Conservation (phyloP, 1,284 basidiomycete genomes). For the Hymenochaete sp. region DNA sequence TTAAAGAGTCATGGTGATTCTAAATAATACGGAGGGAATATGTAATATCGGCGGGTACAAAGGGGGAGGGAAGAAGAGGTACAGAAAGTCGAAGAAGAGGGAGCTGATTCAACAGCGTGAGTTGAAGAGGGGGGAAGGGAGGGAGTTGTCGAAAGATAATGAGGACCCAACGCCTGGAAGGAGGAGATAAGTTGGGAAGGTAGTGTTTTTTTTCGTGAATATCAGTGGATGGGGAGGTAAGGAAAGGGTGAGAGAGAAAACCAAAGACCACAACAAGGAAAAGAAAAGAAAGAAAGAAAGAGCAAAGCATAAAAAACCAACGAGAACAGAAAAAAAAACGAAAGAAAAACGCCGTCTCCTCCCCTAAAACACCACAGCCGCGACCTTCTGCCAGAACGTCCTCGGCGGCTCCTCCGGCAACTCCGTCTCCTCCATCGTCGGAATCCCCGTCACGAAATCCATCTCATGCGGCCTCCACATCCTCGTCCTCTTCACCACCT, state of each 20-base stretch:
- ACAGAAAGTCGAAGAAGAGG: too few species aligned
- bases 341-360: slow-evolving; percentile 7
- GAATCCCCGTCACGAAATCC: slow-evolving; percentile 57
- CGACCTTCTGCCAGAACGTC: slow-evolving; percentile 34
- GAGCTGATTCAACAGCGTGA: background rate
- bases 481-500: slow-evolving; percentile 45
- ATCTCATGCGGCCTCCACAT: slow-evolving; percentile 44
- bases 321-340: background rate
- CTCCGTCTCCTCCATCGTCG: slow-evolving; percentile 53
- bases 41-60: background rate
- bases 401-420: slow-evolving; percentile 32
- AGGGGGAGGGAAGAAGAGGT: background rate
- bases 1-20: too few species aligned
- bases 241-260: background rate
- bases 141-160: background rate
- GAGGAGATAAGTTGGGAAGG: background rate
- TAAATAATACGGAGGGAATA: background rate
- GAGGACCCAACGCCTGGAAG: background rate
- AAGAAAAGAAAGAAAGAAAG: slow-evolving; percentile 1
- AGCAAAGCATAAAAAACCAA: background rate
- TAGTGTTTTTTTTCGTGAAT: background rate
- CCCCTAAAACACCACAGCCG: slow-evolving; percentile 31
- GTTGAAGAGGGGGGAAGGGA: background rate
- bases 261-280: background rate
- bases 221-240: background rate